Evolutionary conservation across 2,329 filamentous ascomycete species (phyloP), one percentile per base, ranked within the genome.

Genomic region (Fusarium pseudograminearum): DNA sequence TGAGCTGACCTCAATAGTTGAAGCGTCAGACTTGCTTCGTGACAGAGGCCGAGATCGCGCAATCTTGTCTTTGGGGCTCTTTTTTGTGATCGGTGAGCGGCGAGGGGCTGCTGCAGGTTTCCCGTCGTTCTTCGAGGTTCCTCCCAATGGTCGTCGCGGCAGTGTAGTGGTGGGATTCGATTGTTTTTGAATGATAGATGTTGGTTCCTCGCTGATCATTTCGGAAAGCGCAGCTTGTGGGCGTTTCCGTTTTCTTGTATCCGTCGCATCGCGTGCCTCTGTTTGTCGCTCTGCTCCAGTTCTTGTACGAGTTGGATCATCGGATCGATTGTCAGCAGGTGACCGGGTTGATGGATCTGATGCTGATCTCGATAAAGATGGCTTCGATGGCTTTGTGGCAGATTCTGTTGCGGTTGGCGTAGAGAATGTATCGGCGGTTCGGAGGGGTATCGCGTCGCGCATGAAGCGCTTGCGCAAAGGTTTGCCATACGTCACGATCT

Each of bases 401-500:
- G 48, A 52, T 28, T 63, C 51, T 11, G 68, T 61, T 45, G 57
- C 42, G 18, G 55, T 59, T 20, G 65, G 50, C 34, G 61, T 41
- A 42, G 65, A 42, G 41, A 57, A 59, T 3, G 61, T 46, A 51
- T 73, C 73, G n/a, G 66, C 31, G 14, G 73, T 51, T 55, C 67
- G 69, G n/a, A 74, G 50, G 18, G 73, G 67, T 33, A 74, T 65
- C 41, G 71, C 50, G 45, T 67, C 65, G 60, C 67, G 70, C 48
- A 68, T 61, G 12, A 61, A 65, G 45, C 57, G 61, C 51, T 70
- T 76, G 63, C 74, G 74, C 61, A 73, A 67, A 54, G 72, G 34
- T 48, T 75, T 76, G 45, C 74, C 74, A 54, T 76, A 76, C 8
- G 75, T 76, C 58, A 73, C 57, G 22, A 75, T 45, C 60, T 72